phyloP scores from a whole-genome alignment of 2,329 filamentous ascomycete species.

The Fusarium anthophilum region DNA sequence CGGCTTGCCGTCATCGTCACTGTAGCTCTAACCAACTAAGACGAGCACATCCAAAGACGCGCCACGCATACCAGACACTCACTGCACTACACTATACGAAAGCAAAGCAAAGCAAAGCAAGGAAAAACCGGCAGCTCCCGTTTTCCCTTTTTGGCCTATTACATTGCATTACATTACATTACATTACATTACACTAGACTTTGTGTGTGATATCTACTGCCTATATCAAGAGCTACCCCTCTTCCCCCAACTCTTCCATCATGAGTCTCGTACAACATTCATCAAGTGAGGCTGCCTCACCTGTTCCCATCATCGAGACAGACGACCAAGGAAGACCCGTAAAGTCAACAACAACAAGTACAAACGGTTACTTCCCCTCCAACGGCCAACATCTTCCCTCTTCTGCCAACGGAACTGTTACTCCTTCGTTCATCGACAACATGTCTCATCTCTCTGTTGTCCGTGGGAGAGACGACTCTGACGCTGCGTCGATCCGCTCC shows the following conservation, averaged over 20 bases:
- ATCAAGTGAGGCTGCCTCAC: slow-evolving; percentile 35
- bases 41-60: neutral
- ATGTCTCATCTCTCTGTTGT: slow-evolving; percentile 65
- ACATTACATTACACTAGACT: neutral
- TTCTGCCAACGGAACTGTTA: slow-evolving; percentile 40
- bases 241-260: slow-evolving; percentile 22
- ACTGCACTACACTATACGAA: neutral
- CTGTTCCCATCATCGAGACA: slow-evolving; percentile 45
- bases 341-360: slow-evolving; percentile 44
- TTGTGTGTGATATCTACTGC: neutral
- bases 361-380: slow-evolving; percentile 38
- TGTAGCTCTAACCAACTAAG: slow-evolving; percentile 20
- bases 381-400: slow-evolving; percentile 36
- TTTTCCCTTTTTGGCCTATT: slow-evolving; percentile 13
- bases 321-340: slow-evolving; percentile 42
- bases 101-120: neutral
- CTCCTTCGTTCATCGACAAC: slow-evolving; percentile 32
- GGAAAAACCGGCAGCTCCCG: slow-evolving; percentile 23
- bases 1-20: slow-evolving; percentile 31
- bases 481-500: slow-evolving; percentile 42
- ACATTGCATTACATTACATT: neutral
- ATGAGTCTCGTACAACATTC: slow-evolving; percentile 37
- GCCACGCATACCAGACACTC: slow-evolving; percentile 1
- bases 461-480: slow-evolving; percentile 48
- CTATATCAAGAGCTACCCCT: slow-evolving; percentile 16